Evolutionary conservation across 2,329 filamentous ascomycete genomes (phyloP), one percentile per base, ranked within the genome.

Genomic region (Paraphaeosphaeria minitans): DNA sequence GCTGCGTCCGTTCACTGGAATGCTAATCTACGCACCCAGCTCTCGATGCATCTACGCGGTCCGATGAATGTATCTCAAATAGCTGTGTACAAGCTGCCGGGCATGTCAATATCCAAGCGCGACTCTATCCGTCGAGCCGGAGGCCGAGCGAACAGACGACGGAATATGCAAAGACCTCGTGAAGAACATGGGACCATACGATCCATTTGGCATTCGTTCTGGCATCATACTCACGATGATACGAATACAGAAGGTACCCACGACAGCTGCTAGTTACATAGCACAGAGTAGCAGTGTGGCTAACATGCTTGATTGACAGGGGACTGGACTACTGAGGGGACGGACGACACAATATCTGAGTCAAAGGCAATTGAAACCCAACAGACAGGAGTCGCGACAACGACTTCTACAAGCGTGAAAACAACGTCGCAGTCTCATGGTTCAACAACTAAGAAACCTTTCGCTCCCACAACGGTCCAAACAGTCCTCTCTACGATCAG

Each of bases 31-130:
- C 27, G 12, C 27, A 22, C 42, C 43, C 59, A 92, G 89, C 80
- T 93, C 31, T 91, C 89, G 1, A 76, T 91, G 61, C 88, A 92
- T 73, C 82, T 93, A 70, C 87, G 90, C 65, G 91, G 90, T 3
- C 90, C 90, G 1, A 74, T 91, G 66, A 78, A 84, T 41, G 72
- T 93, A 33, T 86, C 86, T 70, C 83, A 90, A 65, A 81, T 92
- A 55, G 90, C 89, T 12, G 87, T 87, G 55, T 93, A 92, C 75
- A 83, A 81, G 47, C 82, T 85, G 8, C 68, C 70, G 5, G 55
- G 51, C 19, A 62, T 27, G 53, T 62, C 37, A 57, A 60, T 52
- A 24, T 57, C 54, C 13, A 57, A 55, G 39, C 50, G 58, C 33
- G 19, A 37, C 9, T 22, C 35, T 10, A 45, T 22, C n/a, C 31